phyloP scores from a whole-genome alignment of 495 filamentous ascomycete species.

The Penicillium antarcticum region DNA sequence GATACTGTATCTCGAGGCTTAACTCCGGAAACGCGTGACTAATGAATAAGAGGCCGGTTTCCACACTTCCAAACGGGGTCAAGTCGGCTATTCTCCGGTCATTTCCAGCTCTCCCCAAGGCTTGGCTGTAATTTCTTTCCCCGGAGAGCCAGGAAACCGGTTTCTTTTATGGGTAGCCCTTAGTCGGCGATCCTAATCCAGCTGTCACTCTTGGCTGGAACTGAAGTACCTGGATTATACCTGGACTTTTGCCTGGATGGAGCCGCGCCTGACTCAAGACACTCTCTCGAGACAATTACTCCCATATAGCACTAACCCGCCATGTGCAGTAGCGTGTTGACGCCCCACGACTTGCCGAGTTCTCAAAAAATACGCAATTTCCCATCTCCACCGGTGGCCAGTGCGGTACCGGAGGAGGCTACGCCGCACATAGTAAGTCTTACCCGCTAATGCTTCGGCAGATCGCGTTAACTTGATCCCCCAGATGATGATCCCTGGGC shows the following conservation, averaged over 20 bases:
- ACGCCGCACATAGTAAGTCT: slow-evolving; percentile 27
- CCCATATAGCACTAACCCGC: too few relatives aligned
- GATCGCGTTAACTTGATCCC: slow-evolving; percentile 18
- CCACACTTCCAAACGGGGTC: not conserved
- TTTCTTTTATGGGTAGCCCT: not conserved
- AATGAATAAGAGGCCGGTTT: not conserved
- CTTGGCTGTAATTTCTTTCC: not conserved
- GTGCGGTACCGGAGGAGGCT: slow-evolving; percentile 15
- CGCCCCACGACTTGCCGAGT: slow-evolving; percentile 1
- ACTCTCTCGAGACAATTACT: too few relatives aligned
- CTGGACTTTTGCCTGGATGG: too few relatives aligned
- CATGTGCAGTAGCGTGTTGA: not conserved
- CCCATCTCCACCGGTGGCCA: slow-evolving; percentile 11
- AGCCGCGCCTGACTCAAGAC: too few relatives aligned
- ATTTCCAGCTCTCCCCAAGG: not conserved
- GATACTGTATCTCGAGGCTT: not conserved
- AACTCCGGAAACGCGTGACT: slow-evolving; percentile 1
- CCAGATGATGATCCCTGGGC: slow-evolving; percentile 9
- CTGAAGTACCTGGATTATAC: too few relatives aligned
- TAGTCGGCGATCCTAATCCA: too few relatives aligned
- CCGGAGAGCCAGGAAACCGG: not conserved
- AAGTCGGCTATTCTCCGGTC: slow-evolving; percentile 3
- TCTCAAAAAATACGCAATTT: slow-evolving; percentile 2
- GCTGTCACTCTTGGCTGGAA: too few relatives aligned
- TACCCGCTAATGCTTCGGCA: slow-evolving; percentile 24